Percentiles rank a stretch among this genome's conserved stretches.
phyloP scores from a whole-genome alignment of 352 stramenopile genomes.

The Thraustochytrium sp. region DNA sequence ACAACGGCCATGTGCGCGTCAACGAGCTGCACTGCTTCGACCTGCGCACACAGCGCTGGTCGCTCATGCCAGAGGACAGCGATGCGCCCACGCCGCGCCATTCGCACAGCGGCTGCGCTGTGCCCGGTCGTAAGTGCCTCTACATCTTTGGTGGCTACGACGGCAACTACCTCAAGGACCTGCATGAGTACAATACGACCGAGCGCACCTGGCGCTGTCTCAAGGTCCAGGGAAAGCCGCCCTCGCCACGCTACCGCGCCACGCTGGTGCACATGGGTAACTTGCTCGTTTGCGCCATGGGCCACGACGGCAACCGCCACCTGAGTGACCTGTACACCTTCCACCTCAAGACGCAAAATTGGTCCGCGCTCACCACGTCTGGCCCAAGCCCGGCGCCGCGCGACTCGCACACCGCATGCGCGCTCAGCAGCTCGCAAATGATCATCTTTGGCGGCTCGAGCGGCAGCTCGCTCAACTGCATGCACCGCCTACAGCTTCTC shows the following conservation, averaged over 20 bases:
- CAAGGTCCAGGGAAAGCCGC: neutral
- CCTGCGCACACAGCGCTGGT: constrained; percentile 66
- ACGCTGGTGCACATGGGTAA: neutral
- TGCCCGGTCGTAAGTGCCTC: constrained; percentile 68
- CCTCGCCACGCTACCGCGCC: neutral
- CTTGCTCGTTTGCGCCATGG: constrained; percentile 87
- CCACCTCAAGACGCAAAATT: constrained; percentile 54
- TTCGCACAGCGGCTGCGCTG: constrained; percentile 11
- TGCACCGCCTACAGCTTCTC: neutral
- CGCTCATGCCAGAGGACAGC: neutral
- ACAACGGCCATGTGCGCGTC: constrained; percentile 79
- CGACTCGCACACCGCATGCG: constrained; percentile 88
- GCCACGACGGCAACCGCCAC: constrained; percentile 93
- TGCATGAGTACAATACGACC: neutral
- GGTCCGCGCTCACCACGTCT: neutral
- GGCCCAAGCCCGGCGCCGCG: constrained; percentile 73
- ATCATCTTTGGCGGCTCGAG: constrained; percentile 75
- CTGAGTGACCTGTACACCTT: constrained; percentile 94
- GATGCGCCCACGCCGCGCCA: neutral
- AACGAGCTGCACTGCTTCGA: constrained; percentile 92
- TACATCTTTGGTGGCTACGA: constrained; percentile 41
- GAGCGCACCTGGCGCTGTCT: neutral
- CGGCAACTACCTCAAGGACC: constrained; percentile 17
- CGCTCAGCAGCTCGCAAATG: constrained; percentile 79
- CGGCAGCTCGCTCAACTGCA: constrained; percentile 26